Evolutionary conservation across 768 basidiomycete genomes (phyloP).

Genomic region (Tricholomella constricta): DNA sequence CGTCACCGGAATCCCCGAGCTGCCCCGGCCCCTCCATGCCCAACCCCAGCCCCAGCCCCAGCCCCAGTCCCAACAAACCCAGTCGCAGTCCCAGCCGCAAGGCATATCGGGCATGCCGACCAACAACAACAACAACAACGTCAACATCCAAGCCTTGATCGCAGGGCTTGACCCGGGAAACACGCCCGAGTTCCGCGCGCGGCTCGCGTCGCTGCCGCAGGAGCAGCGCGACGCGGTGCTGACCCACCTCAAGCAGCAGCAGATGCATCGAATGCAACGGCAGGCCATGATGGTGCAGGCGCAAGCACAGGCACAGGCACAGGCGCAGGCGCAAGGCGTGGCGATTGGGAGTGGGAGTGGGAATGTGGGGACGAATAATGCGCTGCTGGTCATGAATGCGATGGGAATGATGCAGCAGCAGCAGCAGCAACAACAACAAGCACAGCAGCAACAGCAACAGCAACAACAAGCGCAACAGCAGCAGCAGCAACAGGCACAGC

Average conservation of each 20-base stretch:
- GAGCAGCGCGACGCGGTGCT: slow-evolving; percentile 27
- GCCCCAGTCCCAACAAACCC: too few relatives aligned
- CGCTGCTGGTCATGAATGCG: slow-evolving; percentile 11
- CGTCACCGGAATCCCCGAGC: slow-evolving; percentile 39
- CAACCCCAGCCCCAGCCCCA: background rate
- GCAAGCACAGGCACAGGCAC: too few relatives aligned
- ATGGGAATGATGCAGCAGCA: slow-evolving; percentile 11
- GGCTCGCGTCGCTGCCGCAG: slow-evolving; percentile 24
- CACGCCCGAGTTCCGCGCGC: slow-evolving; percentile 16
- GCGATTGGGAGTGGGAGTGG: background rate
- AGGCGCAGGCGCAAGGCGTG: too few relatives aligned
- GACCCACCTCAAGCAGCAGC: slow-evolving; percentile 16
- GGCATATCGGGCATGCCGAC: too few relatives aligned
- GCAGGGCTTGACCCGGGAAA: slow-evolving; percentile 10
- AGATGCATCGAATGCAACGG: slow-evolving; percentile 5
- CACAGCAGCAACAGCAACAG: slow-evolving; percentile 27
- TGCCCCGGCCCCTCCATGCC: slow-evolving; percentile 24
- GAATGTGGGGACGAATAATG: slow-evolving; percentile 2
- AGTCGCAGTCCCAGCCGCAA: too few relatives aligned
- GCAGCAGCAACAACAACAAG: slow-evolving; percentile 17
- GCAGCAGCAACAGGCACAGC: slow-evolving; percentile 22
- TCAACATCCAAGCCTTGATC: background rate
- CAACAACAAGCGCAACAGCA: slow-evolving; percentile 26
- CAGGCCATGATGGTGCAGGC: slow-evolving; percentile 7
- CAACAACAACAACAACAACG: too few relatives aligned